Percentiles rank a stretch among this genome's conserved stretches.
Conservation (phyloP, 129 eudicot species). For the Artemisia tridentata region DNA sequence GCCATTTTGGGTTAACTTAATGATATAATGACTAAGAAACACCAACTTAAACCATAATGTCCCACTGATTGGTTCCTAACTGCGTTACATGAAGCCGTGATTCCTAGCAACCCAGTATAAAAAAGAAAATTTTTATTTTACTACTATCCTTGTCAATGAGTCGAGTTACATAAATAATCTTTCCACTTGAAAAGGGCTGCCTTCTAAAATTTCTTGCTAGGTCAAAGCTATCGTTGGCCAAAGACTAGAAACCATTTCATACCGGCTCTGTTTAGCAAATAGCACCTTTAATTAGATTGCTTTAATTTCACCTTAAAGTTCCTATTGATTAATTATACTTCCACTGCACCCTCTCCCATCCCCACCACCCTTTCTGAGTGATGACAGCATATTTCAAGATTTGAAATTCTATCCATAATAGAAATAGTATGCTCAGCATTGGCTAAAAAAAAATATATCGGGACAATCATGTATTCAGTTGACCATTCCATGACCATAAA, state of each 20-base stretch:
- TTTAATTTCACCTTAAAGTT: conserved; percentile 25
- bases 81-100: conserved; percentile 28
- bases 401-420: conserved; percentile 35
- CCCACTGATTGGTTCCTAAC: conserved; percentile 43
- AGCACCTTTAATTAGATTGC: conserved; percentile 22
- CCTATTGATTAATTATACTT: conserved; percentile 25
- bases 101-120: conserved; percentile 25
- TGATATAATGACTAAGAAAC: conserved; percentile 47
- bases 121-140: conserved; percentile 12
- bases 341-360: conserved; percentile 21
- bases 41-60: conserved; percentile 38
- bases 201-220: conserved; percentile 21
- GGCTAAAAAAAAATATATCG: conserved; percentile 25
- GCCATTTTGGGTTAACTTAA: conserved; percentile 31
- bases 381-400: conserved; percentile 36
- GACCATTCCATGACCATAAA: conserved; percentile 32
- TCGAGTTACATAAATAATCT: conserved; percentile 30
- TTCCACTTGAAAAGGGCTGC: conserved; percentile 45
- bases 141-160: conserved; percentile 31
- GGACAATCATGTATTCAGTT: conserved; percentile 31
- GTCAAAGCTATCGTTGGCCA: not conserved
- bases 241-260: conserved; percentile 13
- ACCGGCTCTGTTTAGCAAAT: conserved; percentile 15
- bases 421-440: conserved; percentile 27
- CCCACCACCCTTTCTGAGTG: conserved; percentile 28